Evolutionary conservation across 1,284 basidiomycete species (phyloP), one percentile per base, ranked within the genome.

Genomic region (Moniliophthora roreri): DNA sequence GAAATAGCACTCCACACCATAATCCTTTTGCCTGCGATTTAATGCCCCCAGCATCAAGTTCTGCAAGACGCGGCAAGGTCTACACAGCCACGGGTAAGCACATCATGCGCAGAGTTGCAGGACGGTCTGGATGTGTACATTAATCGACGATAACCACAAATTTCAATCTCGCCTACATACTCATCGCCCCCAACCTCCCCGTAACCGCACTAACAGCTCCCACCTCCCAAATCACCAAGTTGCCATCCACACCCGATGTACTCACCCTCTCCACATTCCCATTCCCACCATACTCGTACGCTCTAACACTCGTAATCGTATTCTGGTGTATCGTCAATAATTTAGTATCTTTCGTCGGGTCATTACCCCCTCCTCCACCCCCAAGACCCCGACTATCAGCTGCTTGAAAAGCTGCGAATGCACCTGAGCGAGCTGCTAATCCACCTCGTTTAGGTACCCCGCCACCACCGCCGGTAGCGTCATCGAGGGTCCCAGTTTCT

Each of bases 221-320:
- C n/a, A 85, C 84, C 57, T 87, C 79, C 93, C 97, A 99, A 53
- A 99, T 79, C 23, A 96, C 94, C 55, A 99, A 73, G 63, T 89
- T 89, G 4, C 97, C 97, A 72, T 99, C 97, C 24, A 95, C 91
- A 8, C 95, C 97, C n/a, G 86, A 89, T 15, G 95, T 98, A 66
- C 89, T 93, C 54, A 99, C 87, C 62, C 81, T 82, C 44, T 75
- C 78, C 6, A 98, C 87, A 3, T 79, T 71, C 0, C 82, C 84
- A 18, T 77, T 82, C 1, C 74, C 75, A 57, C 79, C 80, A 23
- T 48, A 45, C 56, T 88, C 87, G 63, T 92, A 96, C 23, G 89
- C 75, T 52, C 93, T 78, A 44, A 97, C 78, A 61, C 79, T 88
- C n/a, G 95, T 98, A 71, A 99, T 98, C 39, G 95, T 97, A 75